Evolutionary conservation across 2,329 filamentous ascomycete genomes (phyloP), one percentile per base, ranked within the genome.

Genomic region (Sarocladium brachiariae): DNA sequence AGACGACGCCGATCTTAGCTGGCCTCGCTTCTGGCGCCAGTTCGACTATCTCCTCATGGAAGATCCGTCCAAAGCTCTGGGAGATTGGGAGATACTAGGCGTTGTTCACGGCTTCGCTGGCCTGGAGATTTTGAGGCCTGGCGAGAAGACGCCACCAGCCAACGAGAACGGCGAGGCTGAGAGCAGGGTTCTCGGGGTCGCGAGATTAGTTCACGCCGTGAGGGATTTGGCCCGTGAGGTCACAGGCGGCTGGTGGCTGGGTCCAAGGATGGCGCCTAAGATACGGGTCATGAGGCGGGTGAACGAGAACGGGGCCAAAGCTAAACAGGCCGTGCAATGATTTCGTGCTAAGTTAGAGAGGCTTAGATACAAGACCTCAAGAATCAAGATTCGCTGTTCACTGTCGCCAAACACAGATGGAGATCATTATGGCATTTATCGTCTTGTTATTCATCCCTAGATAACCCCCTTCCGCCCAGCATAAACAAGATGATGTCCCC

Each of bases 211-310:
- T 14, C 66, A 61, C 25, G 56, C 56, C 23, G 49, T 74, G 30
- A 71, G 72, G 52, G 63, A 70, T 4, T 45, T 54, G 2, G 70
- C 78, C 6, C 73, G 75, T 53, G 54, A 53, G 23, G 53, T 67
- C 4, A 82, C 78, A 0, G 74, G 80, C 2, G 82, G 83, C 0
- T 84, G 80, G 77, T 86, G 82, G 81, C 56, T 80, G 56, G 83
- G 82, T 0, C 81, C 81, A 21, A 71, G 73, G 55, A 82, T 84
- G 78, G 70, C 71, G 54, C 78, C 79, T 5, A 67, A 70, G 49
- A 72, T 83, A 38, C 65, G 72, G 56, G 70, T 83, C 16, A 59
- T 82, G 61, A 72, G 65, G 54, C 62, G 63, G 49, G 49, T 60
- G 18, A 60, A 59, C 50, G 55, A 57, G 13, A 46, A 21, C 24